Base-by-base conservation (phyloP, 345 rosid genomes). In the Camelina hispida region DNA sequence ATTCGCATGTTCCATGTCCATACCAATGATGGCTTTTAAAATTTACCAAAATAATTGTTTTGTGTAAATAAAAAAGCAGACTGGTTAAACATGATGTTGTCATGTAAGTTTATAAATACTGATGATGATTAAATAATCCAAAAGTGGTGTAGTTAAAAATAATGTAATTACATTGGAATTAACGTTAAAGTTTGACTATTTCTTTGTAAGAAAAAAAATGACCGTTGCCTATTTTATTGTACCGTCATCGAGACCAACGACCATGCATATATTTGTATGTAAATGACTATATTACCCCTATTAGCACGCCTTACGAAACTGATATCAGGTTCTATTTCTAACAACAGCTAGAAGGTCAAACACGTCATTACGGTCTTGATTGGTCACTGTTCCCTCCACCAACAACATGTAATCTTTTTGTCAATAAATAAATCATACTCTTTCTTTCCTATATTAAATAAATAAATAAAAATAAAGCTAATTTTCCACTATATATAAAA, bases 1-100 rank as follows among this genome's bases (percentile, higher is more conserved):
- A 40, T n/a, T 62, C 58, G 71, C 80, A 76, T 69, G 80, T 76
- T 69, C 75, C 44, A 62, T 69, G 66, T 76, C 75, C 38, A 76
- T 23, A 6, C 22, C 53, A 3, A 17, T 62, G 52, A 69, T 63
- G 23, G 12, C 28, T 9, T 32, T 48, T 40, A 40, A 40, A 40
- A 38, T 38, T 11, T 40, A 40, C 3, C 43, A 72, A 28, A 40
- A 23, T 3, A 52, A 48, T 2, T 38, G 3, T 6, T 25, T 46
- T 25, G 28, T 9, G 12, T 6, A 5, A 54, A 38, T n/a, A 35
- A 60, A 23, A 35, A 60, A 16, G 8, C 0, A 7, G 47, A 35
- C 28, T 7, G 28, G 23, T 22, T 22, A 52, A 38, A 67, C 50
- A 52, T 51, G 13, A 67, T 15, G 9, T 53, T 16, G 13, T 54